A percentile compares a stretch with the other conserved stretches of the same genome.
Evolutionary conservation across 2,329 filamentous ascomycete genomes (phyloP).

Genomic region (Pseudodiploospora longispora): DNA sequence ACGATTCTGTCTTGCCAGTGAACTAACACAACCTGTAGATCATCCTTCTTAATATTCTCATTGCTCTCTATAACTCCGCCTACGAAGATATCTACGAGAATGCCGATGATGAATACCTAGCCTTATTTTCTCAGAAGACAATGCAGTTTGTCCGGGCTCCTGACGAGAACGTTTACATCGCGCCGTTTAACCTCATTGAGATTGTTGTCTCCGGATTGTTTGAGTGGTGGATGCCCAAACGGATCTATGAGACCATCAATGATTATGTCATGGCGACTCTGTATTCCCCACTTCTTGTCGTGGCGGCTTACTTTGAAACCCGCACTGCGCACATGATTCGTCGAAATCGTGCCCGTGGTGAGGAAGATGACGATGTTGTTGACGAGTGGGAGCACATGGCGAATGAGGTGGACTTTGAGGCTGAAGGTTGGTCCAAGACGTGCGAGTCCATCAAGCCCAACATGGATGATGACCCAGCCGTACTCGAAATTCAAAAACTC

Average conservation of each 20-base stretch:
- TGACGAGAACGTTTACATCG: slow-evolving; percentile 96
- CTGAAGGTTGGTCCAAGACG: slow-evolving; percentile 76
- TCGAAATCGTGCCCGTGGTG: slow-evolving; percentile 67
- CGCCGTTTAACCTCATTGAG: slow-evolving; percentile 90
- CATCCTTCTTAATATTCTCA: slow-evolving; percentile 87
- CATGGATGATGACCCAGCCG: slow-evolving; percentile 67
- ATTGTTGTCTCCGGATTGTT: slow-evolving; percentile 70
- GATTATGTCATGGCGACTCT: slow-evolving; percentile 79
- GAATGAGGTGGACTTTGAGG: slow-evolving; percentile 66
- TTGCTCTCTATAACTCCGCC: slow-evolving; percentile 92
- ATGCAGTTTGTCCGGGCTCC: slow-evolving; percentile 95
- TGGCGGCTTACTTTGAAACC: slow-evolving; percentile 67
- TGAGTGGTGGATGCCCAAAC: slow-evolving; percentile 89
- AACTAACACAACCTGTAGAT: slow-evolving; percentile 29
- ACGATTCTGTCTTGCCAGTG: neutral
- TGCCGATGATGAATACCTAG: slow-evolving; percentile 91
- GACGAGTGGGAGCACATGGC: slow-evolving; percentile 91
- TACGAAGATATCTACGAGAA: slow-evolving; percentile 94
- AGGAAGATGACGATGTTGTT: slow-evolving; percentile 79
- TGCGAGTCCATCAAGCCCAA: slow-evolving; percentile 72
- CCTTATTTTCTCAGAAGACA: slow-evolving; percentile 86
- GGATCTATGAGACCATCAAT: slow-evolving; percentile 71
- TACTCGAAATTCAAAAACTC: slow-evolving; percentile 58
- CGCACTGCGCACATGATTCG: slow-evolving; percentile 57
- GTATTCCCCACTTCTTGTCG: slow-evolving; percentile 74